Evolutionary conservation across 129 eudicot genomes (phyloP), one percentile per base, ranked within the genome.

Genomic region (Flaveria linearis): DNA sequence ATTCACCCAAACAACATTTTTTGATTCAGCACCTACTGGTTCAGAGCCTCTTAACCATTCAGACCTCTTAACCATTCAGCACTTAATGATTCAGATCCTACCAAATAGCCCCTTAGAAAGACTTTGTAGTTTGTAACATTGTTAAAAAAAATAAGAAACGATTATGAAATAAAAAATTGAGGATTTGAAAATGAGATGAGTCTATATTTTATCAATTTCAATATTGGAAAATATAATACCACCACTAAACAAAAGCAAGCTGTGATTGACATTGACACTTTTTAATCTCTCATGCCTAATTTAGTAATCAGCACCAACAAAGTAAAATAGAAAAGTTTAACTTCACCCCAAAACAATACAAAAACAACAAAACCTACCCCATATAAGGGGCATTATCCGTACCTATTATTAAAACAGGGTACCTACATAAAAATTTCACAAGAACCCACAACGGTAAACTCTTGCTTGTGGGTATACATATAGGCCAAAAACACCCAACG

Each of bases 391-490:
- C 8, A 4, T 30, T 50, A 30, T 3, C 0, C 17, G 65, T 36
- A 28, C 7, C 9, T 12, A 1, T 30, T 10, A 15, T 22, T 64
- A 76, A 65, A 12, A 0, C 4, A 50, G 15, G 14, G 80, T 28
- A 65, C 53, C 53, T 28, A 76, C 49, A 15, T 76, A 72, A 39
- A 76, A 76, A 18, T 18, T 76, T 65, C 7, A 50, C 33, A 23
- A 63, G 51, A 75, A 75, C 71, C 72, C 79, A 20, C 80, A 76
- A 76, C 80, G 80, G 80, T 76, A 76, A 76, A 76, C 53, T 76
- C 65, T 30, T 76, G 65, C 50, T 52, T 76, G 73, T 67, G 64
- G 71, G 26, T 50, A 51, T 50, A 76, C 50, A 76, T 47, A 47
- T 49, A 63, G 14, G 42, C 53, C 50, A 3, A 9, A 28, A 28